Conservation (phyloP, 805 yeast species). For the Candida cerambycidarum region DNA sequence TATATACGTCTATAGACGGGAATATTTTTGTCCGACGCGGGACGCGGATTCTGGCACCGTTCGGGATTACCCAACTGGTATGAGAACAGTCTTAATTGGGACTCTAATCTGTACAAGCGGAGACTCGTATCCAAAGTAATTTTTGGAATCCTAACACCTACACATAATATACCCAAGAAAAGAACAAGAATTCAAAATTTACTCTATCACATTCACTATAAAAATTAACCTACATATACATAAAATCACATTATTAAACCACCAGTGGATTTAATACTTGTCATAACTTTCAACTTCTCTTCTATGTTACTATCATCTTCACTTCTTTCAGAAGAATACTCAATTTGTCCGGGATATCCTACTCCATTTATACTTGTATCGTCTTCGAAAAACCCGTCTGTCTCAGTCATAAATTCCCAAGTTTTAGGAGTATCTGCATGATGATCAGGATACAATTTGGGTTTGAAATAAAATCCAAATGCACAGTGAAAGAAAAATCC, state of each 20-base stretch:
- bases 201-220: not conserved
- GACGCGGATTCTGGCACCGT: too few species aligned
- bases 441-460: slow-evolving; percentile 14
- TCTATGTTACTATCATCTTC: slow-evolving; percentile 10
- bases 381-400: slow-evolving; percentile 18
- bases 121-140: too few species aligned
- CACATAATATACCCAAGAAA: too few species aligned
- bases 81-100: too few species aligned
- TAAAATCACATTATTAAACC: slow-evolving; percentile 14
- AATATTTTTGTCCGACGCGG: too few species aligned
- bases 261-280: slow-evolving; percentile 16
- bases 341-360: slow-evolving; percentile 15
- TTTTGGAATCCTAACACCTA: too few species aligned
- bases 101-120: too few species aligned
- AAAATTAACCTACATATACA: too few species aligned
- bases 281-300: slow-evolving; percentile 15
- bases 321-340: slow-evolving; percentile 10
- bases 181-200: too few species aligned
- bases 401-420: slow-evolving; percentile 17
- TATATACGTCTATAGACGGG: too few species aligned
- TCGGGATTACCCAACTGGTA: too few species aligned
- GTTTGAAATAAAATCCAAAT: slow-evolving; percentile 14
- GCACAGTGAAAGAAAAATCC: slow-evolving; percentile 13
- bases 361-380: slow-evolving; percentile 15
- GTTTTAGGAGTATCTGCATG: slow-evolving; percentile 15